Evolutionary conservation across 1,284 basidiomycete genomes (phyloP).

Genomic region (Moesziomyces antarcticus): DNA sequence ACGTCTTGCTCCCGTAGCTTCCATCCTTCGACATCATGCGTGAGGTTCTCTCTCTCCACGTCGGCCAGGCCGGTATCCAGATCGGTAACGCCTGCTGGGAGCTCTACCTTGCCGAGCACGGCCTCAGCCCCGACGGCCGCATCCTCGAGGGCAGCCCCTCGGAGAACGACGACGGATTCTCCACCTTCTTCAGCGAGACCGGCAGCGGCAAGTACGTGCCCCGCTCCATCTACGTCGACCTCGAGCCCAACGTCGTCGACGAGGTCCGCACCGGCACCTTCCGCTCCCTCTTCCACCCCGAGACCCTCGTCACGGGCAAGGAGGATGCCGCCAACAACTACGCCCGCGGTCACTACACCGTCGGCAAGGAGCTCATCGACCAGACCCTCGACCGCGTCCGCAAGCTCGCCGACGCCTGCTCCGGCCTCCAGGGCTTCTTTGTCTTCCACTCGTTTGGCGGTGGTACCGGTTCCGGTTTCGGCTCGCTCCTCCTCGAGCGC

Average conservation of each 20-base stretch:
- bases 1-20: no score
- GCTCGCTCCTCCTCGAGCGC: slow-evolving; percentile 93
- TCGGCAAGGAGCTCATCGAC: slow-evolving; percentile 86
- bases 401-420: slow-evolving; percentile 95
- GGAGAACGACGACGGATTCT: slow-evolving; percentile 87
- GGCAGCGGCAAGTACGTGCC: slow-evolving; percentile 82
- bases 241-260: slow-evolving; percentile 95
- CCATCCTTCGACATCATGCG: slow-evolving; percentile 45
- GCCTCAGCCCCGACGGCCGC: slow-evolving; percentile 73
- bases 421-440: slow-evolving; percentile 98
- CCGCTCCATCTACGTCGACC: slow-evolving; percentile 92
- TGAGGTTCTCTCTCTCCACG: slow-evolving; percentile 89
- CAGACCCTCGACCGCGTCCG: slow-evolving; percentile 95
- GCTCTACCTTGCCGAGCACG: slow-evolving; percentile 97
- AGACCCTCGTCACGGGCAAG: slow-evolving; percentile 98
- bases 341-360: slow-evolving; percentile 83
- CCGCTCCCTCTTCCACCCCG: slow-evolving; percentile 96
- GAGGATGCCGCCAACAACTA: slow-evolving; percentile 99
- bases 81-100: slow-evolving; percentile 75
- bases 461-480: slow-evolving; percentile 99
- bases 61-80: slow-evolving; percentile 95
- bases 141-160: slow-evolving; percentile 75
- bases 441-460: slow-evolving; percentile 99
- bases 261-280: slow-evolving; percentile 95
- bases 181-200: slow-evolving; percentile 77